Evolutionary conservation across 2,329 filamentous ascomycete species (phyloP).

Genomic region (Pleomassaria siparia): DNA sequence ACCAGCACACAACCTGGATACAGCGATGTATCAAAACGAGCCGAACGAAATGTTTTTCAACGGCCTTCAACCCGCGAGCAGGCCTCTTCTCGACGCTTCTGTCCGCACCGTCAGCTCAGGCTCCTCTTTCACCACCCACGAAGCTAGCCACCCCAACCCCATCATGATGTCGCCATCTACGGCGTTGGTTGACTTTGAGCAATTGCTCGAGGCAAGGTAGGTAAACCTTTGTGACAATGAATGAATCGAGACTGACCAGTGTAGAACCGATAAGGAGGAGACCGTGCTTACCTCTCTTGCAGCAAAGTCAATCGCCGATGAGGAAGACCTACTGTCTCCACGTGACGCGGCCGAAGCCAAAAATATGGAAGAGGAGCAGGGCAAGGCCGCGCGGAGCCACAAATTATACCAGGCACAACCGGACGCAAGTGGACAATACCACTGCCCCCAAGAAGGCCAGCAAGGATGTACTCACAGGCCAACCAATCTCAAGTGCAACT

Average conservation of each 20-base stretch:
- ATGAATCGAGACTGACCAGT: conserved; percentile 14
- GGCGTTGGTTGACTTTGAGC: conserved; percentile 24
- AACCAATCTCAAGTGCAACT: conserved; percentile 98
- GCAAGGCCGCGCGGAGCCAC: conserved; percentile 54
- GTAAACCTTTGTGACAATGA: background rate
- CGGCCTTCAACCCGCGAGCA: conserved; percentile 26
- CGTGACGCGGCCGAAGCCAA: conserved; percentile 34
- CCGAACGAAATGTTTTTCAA: conserved; percentile 29
- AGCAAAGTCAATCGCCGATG: conserved; percentile 29
- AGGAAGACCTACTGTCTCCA: conserved; percentile 32
- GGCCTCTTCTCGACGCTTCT: conserved; percentile 20
- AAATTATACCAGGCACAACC: conserved; percentile 69
- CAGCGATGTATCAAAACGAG: conserved; percentile 24
- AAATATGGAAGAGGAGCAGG: conserved; percentile 41
- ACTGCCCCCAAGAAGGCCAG: conserved; percentile 81
- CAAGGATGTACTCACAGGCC: conserved; percentile 83
- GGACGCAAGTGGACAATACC: conserved; percentile 77
- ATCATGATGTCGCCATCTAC: conserved; percentile 37
- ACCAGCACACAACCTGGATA: conserved; percentile 9
- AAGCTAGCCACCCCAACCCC: conserved; percentile 27
- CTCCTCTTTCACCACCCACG: conserved; percentile 29
- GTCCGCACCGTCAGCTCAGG: conserved; percentile 26
- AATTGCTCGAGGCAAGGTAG: conserved; percentile 5
- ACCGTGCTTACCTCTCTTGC: conserved; percentile 21
- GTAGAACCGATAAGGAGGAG: conserved; percentile 32